Evolutionary conservation across 1,284 basidiomycete species (phyloP), one percentile per base, ranked within the genome.

Genomic region (Ceraceosorus guamensis): DNA sequence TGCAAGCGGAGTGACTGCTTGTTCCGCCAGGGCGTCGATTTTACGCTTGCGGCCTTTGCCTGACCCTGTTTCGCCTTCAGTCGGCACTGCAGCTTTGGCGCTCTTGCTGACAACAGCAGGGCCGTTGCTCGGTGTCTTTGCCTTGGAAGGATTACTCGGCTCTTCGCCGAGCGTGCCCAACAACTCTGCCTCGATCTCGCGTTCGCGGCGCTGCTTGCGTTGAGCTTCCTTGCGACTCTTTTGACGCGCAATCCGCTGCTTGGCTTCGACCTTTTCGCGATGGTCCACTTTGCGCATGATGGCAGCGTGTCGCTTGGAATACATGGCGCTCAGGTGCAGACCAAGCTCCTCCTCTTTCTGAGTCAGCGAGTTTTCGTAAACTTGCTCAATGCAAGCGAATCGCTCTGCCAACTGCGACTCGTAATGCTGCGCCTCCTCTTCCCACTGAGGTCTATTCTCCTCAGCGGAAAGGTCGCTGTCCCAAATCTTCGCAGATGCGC

Each of bases 391-490:
- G 41, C 57, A 49, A 3, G 51, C 51, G 55, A 60, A 58, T 24
- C 68, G 66, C 39, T 65, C 63, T 14, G 43, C 37, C 45, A 66
- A 56, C 52, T 67, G 60, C 16, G 53, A 61, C 0, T 56, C 41
- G 56, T 73, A 75, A 34, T 61, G 61, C 30, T 71, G 59, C 13
- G 73, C 57, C 55, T 71, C 70, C 4, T 57, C 52, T 24, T 56
- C 45, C 70, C 70, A 75, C 2, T 67, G 46, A 1, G 67, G 46
- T 30, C 46, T 57, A 52, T 75, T 73, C 44, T 73, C 73, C 11
- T 71, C 64, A 16, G 69, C 63, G 10, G 65, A 66, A 18, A 75
- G 55, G 31, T 75, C 73, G 50, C 71, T 71, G 52, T 75, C 69
- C 67, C 70, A 72, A 16, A 31, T n/a, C 14, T 18, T 13, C 16